Evolutionary conservation across 1,139 yeast genomes (phyloP), one percentile per base, ranked within the genome.

Genomic region (Pichia sp.): DNA sequence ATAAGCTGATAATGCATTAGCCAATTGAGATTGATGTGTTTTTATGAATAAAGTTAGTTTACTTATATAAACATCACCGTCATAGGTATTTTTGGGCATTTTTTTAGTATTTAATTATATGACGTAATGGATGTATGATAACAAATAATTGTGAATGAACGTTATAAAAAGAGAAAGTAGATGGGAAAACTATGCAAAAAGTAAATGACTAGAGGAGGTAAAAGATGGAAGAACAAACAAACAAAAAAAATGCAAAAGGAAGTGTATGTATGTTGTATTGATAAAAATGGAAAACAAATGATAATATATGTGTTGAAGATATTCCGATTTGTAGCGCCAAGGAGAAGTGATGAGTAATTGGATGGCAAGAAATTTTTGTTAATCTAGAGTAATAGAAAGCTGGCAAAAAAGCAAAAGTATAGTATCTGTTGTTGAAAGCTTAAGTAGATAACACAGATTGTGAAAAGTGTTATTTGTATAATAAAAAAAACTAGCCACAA

Each of bases 1-100:
- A 56, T 67, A 67, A 1, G 70, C 71, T 19, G 63, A 55, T n/a
- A 67, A 54, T 5, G 70, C 68, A 52, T 65, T 65, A 13, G 69
- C 70, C 45, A 70, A 62, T 55, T 69, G 73, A 6, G 69, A 62
- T 55, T 71, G 74, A 52, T 71, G 72, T 5, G 73, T 57, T 51
- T 69, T 65, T 22, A 71, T 67, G 53, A 70, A 71, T 6, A 70
- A 53, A 6, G 73, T 68, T 38, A 71, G 58, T 50, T 68, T 70
- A 53, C 69, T 71, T 34, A 71, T 60, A 53, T 71, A 71, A 13
- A 62, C 65, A 56, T 71, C 74, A n/a, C 74, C 74, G 53, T 67
- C 70, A 53, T 69, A 66, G 8, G 70, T 66, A 52, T 60, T 65
- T 31, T 59, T 51, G 22, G 62, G 62, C 68, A 64, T 64, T 27